phyloP scores from a whole-genome alignment of 805 yeast species.

The Cyberlindnera xylosilytica region DNA sequence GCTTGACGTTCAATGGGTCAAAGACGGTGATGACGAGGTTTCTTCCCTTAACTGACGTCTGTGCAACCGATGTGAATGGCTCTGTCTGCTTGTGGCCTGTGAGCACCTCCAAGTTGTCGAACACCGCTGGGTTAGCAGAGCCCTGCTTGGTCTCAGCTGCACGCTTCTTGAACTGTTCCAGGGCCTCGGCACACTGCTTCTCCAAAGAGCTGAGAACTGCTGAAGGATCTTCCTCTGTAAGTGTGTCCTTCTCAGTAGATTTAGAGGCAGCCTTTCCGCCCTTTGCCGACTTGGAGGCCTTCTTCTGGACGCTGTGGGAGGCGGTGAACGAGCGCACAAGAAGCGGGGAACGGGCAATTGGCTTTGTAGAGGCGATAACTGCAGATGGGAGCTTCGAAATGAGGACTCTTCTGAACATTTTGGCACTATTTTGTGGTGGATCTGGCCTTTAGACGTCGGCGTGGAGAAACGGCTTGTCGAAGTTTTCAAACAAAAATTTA shows the following conservation, averaged over 20 bases:
- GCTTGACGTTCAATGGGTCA: constrained; percentile 73
- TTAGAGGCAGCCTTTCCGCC: constrained; percentile 6
- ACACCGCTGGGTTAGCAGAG: constrained; percentile 60
- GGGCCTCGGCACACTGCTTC: constrained; percentile 39
- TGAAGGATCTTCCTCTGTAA: constrained; percentile 21
- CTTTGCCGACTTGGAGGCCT: constrained; percentile 18
- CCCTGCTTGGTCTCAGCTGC: constrained; percentile 68
- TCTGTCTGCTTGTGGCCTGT: constrained; percentile 42
- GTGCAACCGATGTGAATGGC: constrained; percentile 64
- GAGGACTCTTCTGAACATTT: constrained; percentile 11
- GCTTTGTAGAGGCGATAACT: background rate
- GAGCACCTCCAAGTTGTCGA: constrained; percentile 55
- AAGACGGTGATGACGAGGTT: constrained; percentile 79
- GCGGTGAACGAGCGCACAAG: constrained; percentile 11
- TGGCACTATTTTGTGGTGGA: background rate
- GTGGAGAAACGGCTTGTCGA: too few species aligned
- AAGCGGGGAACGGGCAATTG: background rate
- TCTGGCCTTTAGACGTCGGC: too few species aligned
- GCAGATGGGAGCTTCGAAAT: background rate
- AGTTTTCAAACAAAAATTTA: background rate
- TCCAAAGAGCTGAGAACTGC: constrained; percentile 16
- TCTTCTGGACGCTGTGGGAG: constrained; percentile 14
- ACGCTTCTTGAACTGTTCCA: constrained; percentile 52
- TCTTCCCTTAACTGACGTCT: constrained; percentile 64
- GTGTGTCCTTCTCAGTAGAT: constrained; percentile 12